A percentile compares a stretch with the other conserved stretches of the same genome.
phyloP scores from a whole-genome alignment of 768 basidiomycete species.

The Psilocybe azurescens region DNA sequence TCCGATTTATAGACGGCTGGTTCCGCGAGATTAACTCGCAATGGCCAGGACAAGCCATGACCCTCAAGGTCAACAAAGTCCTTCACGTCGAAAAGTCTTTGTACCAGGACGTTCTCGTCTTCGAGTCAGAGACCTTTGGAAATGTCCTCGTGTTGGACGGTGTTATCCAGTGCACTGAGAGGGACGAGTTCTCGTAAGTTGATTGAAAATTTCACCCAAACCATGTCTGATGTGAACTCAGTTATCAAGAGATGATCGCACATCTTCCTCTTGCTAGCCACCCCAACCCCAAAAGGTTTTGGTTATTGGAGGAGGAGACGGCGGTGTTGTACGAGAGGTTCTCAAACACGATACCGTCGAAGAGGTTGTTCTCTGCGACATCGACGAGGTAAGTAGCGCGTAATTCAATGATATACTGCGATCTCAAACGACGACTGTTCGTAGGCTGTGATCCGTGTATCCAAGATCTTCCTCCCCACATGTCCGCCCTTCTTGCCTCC shows the following conservation, averaged over 20 bases:
- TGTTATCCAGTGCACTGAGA: constrained; percentile 95
- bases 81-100: constrained; percentile 92
- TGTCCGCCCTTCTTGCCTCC: constrained; percentile 83
- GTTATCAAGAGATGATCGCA: constrained; percentile 99
- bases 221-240: constrained; percentile 33
- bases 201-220: not conserved
- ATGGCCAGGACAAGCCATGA: constrained; percentile 99
- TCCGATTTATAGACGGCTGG: constrained; percentile 73
- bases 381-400: constrained; percentile 76
- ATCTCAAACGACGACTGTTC: not conserved
- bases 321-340: constrained; percentile 96
- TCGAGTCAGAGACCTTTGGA: constrained; percentile 95
- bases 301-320: constrained; percentile 98
- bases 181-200: constrained; percentile 96
- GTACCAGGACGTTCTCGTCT: constrained; percentile 97
- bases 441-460: constrained; percentile 93
- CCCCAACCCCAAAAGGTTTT: constrained; percentile 96
- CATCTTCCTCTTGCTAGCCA: constrained; percentile 96
- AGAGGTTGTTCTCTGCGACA: constrained; percentile 94
- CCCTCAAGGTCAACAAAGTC: constrained; percentile 93
- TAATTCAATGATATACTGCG: not conserved
- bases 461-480: constrained; percentile 91
- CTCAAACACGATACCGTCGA: constrained; percentile 93
- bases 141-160: constrained; percentile 96
- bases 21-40: constrained; percentile 94